Base-by-base conservation (phyloP, 2,329 filamentous ascomycete species). In the Thielaviopsis populi region DNA sequence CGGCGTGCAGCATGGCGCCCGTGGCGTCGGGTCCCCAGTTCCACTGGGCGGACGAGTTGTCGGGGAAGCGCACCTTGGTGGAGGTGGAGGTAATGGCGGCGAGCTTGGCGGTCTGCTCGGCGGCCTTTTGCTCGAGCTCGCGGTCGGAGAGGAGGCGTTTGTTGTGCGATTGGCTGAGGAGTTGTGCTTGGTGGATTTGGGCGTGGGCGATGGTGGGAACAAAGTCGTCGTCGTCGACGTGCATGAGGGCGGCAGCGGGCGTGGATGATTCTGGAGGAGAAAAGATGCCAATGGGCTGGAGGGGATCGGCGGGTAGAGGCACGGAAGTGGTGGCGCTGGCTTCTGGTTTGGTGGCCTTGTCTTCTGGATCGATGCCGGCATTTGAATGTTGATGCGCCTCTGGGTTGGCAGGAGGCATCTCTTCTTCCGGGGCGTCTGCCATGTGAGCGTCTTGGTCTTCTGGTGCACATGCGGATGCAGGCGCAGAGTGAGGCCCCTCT, bases 51-150 rank as follows among this genome's bases (percentile, higher is more conserved):
- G 86, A 84, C 65, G 85, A 88, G 69, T 91, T 88, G 71, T 97
- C 91, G 0, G 92, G 92, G 69, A 96, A 91, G 30, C 91, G 87
- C 59, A 96, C 82, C 68, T 88, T 90, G 67, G 97, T 79, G 33
- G 83, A 80, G 40, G 95, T 82, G 40, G 83, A 82, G 61, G 81
- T 83, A 66, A 91, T 79, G 4, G 81, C 79, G 4, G 85, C 80
- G 1, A 91, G 76, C 67, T 79, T 85, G 37, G 85, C 83, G 58
- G 82, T 81, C 62, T 86, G 83, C 24, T 82, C 84, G 4, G 82
- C 78, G 41, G 84, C 85, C 68, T 85, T 83, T 27, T 85, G 84
- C 42, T 84, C 86, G 11, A 95, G 77, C 71, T 97, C 92, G 41
- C 83, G 83, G 73, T 97, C 91, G 0, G 90, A 95, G 5, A 83